Base-by-base conservation (phyloP, 495 filamentous ascomycete species). In the Beverwykella pulmonaria region DNA sequence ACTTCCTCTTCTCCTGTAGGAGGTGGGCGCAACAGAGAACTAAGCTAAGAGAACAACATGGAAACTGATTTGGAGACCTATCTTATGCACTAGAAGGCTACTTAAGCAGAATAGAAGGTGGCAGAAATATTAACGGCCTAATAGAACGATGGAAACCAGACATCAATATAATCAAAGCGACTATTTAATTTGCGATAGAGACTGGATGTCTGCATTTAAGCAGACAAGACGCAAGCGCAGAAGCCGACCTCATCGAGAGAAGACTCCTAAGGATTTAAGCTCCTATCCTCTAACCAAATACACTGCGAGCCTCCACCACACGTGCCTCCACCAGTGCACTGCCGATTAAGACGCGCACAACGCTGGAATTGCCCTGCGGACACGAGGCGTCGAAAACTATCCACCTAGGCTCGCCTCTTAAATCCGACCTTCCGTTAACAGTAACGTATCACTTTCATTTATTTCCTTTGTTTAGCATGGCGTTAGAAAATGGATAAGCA, bases 121-220 rank as follows among this genome's bases (percentile, higher is more conserved):
- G 56, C 41, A 15, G 53, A 49, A 67, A 49, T 22, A 67, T 67
- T 23, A 30, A 67, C 36, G 56, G 48, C 3, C 57, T 30, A 32
- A 59, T 61, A n/a, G 30, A 67, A 56, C 49, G 25, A 41, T 67
- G 29, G 57, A 61, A 67, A 34, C 56, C 56, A 67, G 29, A 67
- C 25, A 61, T 67, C 17, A 54, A n/a, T n/a, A 44, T 53, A 22
- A 56, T 67, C n/a, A 50, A 30, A 61, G 63, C 63, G 23, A 65
- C 36, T 19, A 65, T 65, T 23, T 5, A 58, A 58, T 58, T 58
- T 41, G 34, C 32, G 17, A 41, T 8, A 58, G 57, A 67, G 14
- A 61, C 63, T 14, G 46, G 63, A 67, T 56, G 47, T 36, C 63
- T 67, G 47, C 56, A 26, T 17, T 47, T 20, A 44, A 58, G 41